Evolutionary conservation across 1,284 basidiomycete genomes (phyloP), one percentile per base, ranked within the genome.

Genomic region (Marasmius sp.): DNA sequence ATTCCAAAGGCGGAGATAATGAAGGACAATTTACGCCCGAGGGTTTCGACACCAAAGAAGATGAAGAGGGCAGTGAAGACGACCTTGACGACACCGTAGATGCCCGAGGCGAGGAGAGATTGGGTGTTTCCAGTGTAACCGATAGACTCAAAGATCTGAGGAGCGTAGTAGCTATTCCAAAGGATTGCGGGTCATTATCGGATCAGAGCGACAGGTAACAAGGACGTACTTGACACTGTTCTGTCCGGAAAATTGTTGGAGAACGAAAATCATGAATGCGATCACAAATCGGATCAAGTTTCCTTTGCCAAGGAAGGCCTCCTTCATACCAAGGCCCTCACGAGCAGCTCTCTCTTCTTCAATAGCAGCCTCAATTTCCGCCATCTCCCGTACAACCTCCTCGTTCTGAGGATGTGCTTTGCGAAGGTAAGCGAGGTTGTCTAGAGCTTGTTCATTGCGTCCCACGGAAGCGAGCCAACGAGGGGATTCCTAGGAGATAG

Each of bases 171-270:
- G 63, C 74, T 66, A 14, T 2, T 27, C 14, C 18, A 14, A 45
- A 38, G 6, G 3, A 18, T 51, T 16, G 14, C 33, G 14, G 8
- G 12, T 27, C 12, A 48, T n/a, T 48, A 38, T 12, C n/a, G 8
- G 27, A 2, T 58, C 77, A 78, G 71, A 85, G 68, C 84, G 82
- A 72, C 84, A 82, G 27, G 82, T 74, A 60, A 81, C 74, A 18
- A 16, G 75, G 77, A 73, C 85, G 84, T 61, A 84, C 85, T 69
- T 62, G 58, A 89, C 86, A 1, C 83, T 84, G 72, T 89, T 89
- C 72, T 88, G 86, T 2, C 87, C 88, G 36, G 79, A 79, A 81
- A 83, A 89, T 70, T 87, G 85, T 70, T 88, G 86, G 14, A 87
- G 75, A 61, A 85, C 72, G 74, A 88, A 87, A 65, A 86, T 85